A percentile compares a stretch with the other conserved stretches of the same genome.
These are phyloP conservation scores for Vitis hybrid DNA, from an alignment of 177 flowering plant species.

Conservation along the genomic window DNA sequence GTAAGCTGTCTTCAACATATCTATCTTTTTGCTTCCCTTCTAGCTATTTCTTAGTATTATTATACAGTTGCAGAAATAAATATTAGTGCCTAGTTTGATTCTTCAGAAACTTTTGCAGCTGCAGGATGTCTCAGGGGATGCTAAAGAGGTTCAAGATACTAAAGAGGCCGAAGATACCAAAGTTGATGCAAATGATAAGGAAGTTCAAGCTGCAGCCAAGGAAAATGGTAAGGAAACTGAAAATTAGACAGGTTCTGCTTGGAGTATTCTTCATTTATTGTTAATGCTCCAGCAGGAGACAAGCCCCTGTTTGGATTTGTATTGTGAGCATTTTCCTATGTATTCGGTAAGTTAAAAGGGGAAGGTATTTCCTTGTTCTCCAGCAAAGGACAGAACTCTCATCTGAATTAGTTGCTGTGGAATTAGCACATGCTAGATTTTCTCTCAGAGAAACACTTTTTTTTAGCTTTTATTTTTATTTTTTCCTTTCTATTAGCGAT, in stretches of 20 bases:
- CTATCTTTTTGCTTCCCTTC: neutral
- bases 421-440: neutral
- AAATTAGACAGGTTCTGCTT: conserved; percentile 13
- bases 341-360: neutral
- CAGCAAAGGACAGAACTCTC: neutral
- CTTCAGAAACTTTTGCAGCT: conserved; percentile 35
- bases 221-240: conserved; percentile 31
- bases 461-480: too few relatives aligned
- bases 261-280: neutral
- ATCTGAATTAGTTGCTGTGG: neutral
- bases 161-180: conserved; percentile 21
- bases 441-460: neutral
- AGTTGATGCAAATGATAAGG: conserved; percentile 25
- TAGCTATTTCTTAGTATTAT: neutral
- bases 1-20: conserved; percentile 30
- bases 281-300: neutral
- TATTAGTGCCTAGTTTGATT: neutral
- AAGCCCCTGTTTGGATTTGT: neutral
- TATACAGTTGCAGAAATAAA: neutral
- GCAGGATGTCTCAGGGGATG: conserved; percentile 46
- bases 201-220: conserved; percentile 20
- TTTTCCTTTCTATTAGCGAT: too few relatives aligned
- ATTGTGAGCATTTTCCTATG: neutral
- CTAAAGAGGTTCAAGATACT: conserved; percentile 21
- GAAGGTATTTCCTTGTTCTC: neutral